Evolutionary conservation across 2,329 filamentous ascomycete genomes (phyloP).

Genomic region (Furcasterigmium sp.): DNA sequence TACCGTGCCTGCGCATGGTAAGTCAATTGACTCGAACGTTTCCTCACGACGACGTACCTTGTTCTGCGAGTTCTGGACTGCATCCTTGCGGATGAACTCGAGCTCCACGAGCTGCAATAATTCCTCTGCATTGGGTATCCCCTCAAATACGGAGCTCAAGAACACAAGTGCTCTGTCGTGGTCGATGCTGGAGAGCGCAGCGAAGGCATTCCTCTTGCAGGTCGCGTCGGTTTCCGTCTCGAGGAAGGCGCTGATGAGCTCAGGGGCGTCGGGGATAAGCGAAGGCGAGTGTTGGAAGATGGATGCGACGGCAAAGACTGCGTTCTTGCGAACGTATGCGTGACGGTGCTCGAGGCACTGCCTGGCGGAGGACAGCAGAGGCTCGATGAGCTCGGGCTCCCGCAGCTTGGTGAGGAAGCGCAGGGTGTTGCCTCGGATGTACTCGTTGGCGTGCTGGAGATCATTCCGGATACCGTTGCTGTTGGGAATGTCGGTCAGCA

Average conservation of each 20-base stretch:
- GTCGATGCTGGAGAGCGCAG: conserved; percentile 82
- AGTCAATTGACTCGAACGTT: not conserved
- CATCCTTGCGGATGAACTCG: conserved; percentile 97
- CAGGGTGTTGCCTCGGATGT: conserved; percentile 95
- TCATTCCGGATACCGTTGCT: conserved; percentile 98
- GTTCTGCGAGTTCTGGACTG: conserved; percentile 88
- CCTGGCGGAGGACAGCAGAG: conserved; percentile 85
- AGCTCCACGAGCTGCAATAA: conserved; percentile 88
- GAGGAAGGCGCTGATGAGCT: conserved; percentile 85
- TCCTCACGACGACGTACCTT: conserved; percentile 55
- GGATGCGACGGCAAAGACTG: conserved; percentile 88
- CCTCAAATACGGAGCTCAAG: conserved; percentile 83
- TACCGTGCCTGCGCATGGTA: conserved; percentile 65
- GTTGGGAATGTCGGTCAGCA: conserved; percentile 1
- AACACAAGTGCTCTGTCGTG: conserved; percentile 90
- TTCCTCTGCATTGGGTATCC: conserved; percentile 90
- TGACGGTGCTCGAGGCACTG: conserved; percentile 93
- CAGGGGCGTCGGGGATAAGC: conserved; percentile 90
- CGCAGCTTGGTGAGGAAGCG: conserved; percentile 95
- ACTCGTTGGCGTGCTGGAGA: conserved; percentile 95
- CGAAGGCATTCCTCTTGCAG: conserved; percentile 97
- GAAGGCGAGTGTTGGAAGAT: conserved; percentile 88
- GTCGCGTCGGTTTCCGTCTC: conserved; percentile 88
- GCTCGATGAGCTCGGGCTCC: conserved; percentile 93
- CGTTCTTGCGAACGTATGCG: conserved; percentile 97